These are phyloP conservation scores for Diaporthe citriasiana DNA, from an alignment of 2,329 filamentous ascomycete species.

Conservation along the genomic window DNA sequence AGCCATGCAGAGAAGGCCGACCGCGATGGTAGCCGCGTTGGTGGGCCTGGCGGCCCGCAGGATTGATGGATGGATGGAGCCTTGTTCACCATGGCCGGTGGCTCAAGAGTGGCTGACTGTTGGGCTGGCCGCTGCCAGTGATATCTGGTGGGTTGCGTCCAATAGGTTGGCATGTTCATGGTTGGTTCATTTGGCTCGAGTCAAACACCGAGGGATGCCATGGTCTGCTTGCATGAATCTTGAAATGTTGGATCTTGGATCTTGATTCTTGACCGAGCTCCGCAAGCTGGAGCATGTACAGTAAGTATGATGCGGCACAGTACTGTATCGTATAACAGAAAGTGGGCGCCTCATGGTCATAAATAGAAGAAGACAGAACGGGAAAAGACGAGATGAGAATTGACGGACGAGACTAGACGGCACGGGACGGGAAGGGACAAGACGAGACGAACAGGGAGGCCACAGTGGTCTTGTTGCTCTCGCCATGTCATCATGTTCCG, in stretches of 20 bases:
- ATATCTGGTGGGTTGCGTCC: not conserved
- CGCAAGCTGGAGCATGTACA: not conserved
- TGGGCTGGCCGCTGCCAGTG: not conserved
- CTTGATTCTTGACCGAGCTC: constrained; percentile 15
- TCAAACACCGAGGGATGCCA: constrained; percentile 3
- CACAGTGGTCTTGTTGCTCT: not conserved
- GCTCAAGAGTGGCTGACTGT: constrained; percentile 16
- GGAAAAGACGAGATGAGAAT: not conserved
- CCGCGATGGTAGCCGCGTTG: constrained; percentile 15
- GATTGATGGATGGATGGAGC: constrained; percentile 10
- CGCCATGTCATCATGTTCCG: not conserved
- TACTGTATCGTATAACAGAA: not conserved
- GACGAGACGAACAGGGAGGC: not conserved
- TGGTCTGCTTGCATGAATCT: constrained; percentile 29
- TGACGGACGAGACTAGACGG: not conserved
- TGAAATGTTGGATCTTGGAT: not conserved
- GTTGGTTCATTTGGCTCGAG: not conserved
- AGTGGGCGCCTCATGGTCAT: not conserved
- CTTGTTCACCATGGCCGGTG: not conserved
- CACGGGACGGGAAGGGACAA: not conserved
- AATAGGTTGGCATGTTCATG: too few species aligned
- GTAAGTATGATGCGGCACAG: too few species aligned
- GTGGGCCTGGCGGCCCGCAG: constrained; percentile 16
- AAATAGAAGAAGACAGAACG: not conserved
- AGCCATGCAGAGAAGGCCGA: constrained; percentile 10